Conservation (phyloP, 805 yeast genomes). For the Wickerhamiella qilinensis region DNA sequence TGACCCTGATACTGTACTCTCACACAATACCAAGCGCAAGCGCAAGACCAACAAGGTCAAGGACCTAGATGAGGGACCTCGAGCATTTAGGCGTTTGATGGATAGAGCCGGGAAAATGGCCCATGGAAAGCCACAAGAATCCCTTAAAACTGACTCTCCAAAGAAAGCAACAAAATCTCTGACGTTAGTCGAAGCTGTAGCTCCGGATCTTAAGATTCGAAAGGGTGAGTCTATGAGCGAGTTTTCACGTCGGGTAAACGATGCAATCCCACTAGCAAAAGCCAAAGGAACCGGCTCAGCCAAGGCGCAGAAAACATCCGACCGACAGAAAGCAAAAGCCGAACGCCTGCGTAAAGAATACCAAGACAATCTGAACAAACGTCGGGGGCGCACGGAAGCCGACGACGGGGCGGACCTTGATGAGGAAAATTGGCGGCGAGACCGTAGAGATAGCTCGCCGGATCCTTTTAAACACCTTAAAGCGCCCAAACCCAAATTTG, state of each 20-base stretch:
- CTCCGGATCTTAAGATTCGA: constrained; percentile 13
- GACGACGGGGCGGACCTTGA: constrained; percentile 17
- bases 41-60: constrained; percentile 6
- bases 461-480: constrained; percentile 27
- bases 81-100: constrained; percentile 20
- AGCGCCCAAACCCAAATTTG: constrained; percentile 23
- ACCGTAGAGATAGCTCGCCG: constrained; percentile 23
- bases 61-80: constrained; percentile 22
- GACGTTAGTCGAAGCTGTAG: constrained; percentile 1
- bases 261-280: constrained; percentile 24
- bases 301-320: constrained; percentile 16
- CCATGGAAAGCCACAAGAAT: constrained; percentile 4
- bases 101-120: constrained; percentile 1
- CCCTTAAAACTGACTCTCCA: constrained; percentile 4
- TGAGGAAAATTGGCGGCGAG: constrained; percentile 8
- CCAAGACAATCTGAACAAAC: constrained; percentile 10
- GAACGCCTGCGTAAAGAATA: constrained; percentile 15
- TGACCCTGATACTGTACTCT: constrained; percentile 8
- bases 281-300: constrained; percentile 21
- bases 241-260: constrained; percentile 25
- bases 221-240: constrained; percentile 26
- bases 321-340: constrained; percentile 15
- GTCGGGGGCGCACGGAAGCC: constrained; percentile 10
- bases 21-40: constrained; percentile 4
- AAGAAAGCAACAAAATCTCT: constrained; percentile 2